A percentile compares a stretch with the other conserved stretches of the same genome.
Evolutionary conservation across 306 rosid genomes (phyloP).

Genomic region (Neltuma alba): DNA sequence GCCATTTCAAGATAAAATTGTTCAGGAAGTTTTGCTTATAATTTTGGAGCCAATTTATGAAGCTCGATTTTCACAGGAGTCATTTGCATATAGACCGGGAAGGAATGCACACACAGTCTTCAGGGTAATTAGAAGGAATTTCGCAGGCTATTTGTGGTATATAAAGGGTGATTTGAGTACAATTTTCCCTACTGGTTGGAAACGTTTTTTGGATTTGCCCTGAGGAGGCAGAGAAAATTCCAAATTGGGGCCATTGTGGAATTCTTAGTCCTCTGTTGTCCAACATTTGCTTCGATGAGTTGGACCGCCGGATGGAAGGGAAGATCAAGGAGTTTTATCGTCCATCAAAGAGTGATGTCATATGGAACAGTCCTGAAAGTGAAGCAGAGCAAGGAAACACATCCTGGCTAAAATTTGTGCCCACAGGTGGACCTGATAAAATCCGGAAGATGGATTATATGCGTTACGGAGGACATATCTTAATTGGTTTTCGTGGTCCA

Average conservation of each 20-base stretch:
- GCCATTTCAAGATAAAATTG: conserved; percentile 88
- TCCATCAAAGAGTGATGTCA: conserved; percentile 96
- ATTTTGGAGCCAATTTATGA: conserved; percentile 86
- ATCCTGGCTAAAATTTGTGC: conserved; percentile 98
- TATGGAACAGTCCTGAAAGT: conserved; percentile 85
- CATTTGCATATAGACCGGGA: conserved; percentile 80
- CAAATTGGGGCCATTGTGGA: conserved; percentile 96
- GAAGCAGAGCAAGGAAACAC: conserved; percentile 92
- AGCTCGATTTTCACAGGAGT: conserved; percentile 67
- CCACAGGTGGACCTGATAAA: conserved; percentile 97
- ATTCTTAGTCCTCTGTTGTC: conserved; percentile 82
- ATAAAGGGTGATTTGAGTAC: conserved; percentile 83
- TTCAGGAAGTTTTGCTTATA: conserved; percentile 81
- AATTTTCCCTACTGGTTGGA: conserved; percentile 90
- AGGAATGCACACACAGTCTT: conserved; percentile 77
- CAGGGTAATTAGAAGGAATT: conserved; percentile 78
- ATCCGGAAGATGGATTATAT: conserved; percentile 90
- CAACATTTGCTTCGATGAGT: conserved; percentile 80
- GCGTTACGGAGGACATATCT: conserved; percentile 85
- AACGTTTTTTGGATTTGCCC: conserved; percentile 85
- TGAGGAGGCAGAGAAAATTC: conserved; percentile 82
- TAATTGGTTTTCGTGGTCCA: conserved; percentile 90
- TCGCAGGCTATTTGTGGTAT: conserved; percentile 92
- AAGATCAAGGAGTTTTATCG: conserved; percentile 79
- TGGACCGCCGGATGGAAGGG: conserved; percentile 95